Base-by-base conservation (phyloP, 495 filamentous ascomycete genomes). In the Trichoderma virens region DNA sequence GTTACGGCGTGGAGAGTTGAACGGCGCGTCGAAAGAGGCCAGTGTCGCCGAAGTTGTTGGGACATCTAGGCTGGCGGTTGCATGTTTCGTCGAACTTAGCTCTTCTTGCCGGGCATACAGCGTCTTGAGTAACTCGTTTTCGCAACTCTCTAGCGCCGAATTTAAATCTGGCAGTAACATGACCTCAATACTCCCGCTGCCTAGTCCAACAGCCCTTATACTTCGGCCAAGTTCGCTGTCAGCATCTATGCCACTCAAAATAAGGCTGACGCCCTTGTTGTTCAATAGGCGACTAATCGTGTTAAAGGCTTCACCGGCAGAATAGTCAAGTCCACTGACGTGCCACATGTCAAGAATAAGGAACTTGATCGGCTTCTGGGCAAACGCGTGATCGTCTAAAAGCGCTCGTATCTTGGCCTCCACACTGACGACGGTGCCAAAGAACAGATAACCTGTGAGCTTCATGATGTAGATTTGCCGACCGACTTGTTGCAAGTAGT, bases 271-370 rank as follows among this genome's bases (percentile, higher is more conserved):
- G 47, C 86, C 84, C 70, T 87, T 88, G 43, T 82, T 80, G 59
- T 84, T 74, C 11, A 97, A 80, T 38, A 97, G 81, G 34, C 94
- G 86, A 70, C 91, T 93, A 74, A 97, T 92, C 47, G 93, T 88
- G 38, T 88, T 92, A 72, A 98, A 97, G 0, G 88, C 93, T 73
- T 98, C 94, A 5, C 91, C 92, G 11, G 95, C 92, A 0, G 93
- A 97, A 73, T 94, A 98, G 75, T 98, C 94, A 27, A 98, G 78
- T 9, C 94, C 94, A 18, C 90, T 92, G 68, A 98, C 93, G 64
- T 93, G 86, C 68, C 84, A 83, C 64, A 98, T 82, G 70, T 98
- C 94, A 45, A 98, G 77, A n/a, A 98, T 86, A 51, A 98, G 76
- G 73, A 89, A 98, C 65, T 89, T 86, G 69, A 97, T 96, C 0